Evolutionary conservation across 2,329 filamentous ascomycete species (phyloP).

Genomic region (Penicillium digitatum): DNA sequence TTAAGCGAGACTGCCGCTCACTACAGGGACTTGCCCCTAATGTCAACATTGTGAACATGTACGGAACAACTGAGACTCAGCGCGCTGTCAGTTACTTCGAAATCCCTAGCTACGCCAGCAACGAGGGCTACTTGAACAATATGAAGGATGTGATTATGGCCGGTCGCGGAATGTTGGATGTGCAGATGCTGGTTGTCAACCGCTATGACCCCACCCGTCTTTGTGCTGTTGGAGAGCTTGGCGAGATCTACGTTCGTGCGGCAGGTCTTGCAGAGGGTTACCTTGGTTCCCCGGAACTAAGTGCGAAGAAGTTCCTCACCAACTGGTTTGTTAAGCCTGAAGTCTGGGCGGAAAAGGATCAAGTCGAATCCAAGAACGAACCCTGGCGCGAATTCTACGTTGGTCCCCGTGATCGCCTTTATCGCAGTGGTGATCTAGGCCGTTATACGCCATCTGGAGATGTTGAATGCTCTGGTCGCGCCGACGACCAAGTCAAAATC

Average conservation of each 20-base stretch:
- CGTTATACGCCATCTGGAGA: constrained; percentile 66
- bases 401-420: constrained; percentile 79
- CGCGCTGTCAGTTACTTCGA: constrained; percentile 79
- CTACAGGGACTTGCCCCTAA: constrained; percentile 75
- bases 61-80: constrained; percentile 82
- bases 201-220: constrained; percentile 62
- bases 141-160: constrained; percentile 76
- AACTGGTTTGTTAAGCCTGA: constrained; percentile 82
- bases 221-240: constrained; percentile 75
- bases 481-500: constrained; percentile 90
- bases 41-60: constrained; percentile 76
- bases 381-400: constrained; percentile 75
- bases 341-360: constrained; percentile 64
- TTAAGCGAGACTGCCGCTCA: constrained; percentile 72
- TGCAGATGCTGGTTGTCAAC: constrained; percentile 81
- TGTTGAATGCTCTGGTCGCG: constrained; percentile 73
- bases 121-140: constrained; percentile 60
- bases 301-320: constrained; percentile 69
- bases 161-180: constrained; percentile 80
- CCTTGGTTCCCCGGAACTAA: constrained; percentile 58
- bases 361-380: constrained; percentile 55
- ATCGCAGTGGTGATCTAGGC: constrained; percentile 83
- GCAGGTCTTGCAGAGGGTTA: constrained; percentile 82
- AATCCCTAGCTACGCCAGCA: constrained; percentile 62
- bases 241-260: constrained; percentile 79